These are phyloP conservation scores for Epichloe gansuensis DNA, from an alignment of 2,329 filamentous ascomycete genomes.

Conservation along the genomic window DNA sequence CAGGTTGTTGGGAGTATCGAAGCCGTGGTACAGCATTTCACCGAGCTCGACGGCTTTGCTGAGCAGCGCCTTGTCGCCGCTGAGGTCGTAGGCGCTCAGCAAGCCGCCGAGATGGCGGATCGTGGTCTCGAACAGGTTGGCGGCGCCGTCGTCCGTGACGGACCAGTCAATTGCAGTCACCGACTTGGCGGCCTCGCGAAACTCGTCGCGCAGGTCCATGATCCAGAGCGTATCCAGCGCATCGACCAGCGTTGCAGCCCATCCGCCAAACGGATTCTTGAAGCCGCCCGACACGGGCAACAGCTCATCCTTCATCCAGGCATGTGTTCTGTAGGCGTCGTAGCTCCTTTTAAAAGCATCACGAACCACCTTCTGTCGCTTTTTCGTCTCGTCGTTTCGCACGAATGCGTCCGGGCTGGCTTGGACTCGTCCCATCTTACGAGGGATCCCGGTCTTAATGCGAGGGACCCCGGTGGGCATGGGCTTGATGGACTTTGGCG, in stretches of 20 bases:
- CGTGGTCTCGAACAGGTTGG: conserved; percentile 43
- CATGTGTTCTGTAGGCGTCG: conserved; percentile 37
- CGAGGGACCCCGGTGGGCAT: conserved; percentile 16
- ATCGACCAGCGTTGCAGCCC: conserved; percentile 49
- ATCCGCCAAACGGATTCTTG: conserved; percentile 39
- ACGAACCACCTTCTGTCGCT: conserved; percentile 27
- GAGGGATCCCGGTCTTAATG: conserved; percentile 9
- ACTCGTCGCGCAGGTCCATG: conserved; percentile 47
- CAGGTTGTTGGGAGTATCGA: conserved; percentile 42
- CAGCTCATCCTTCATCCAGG: conserved; percentile 43
- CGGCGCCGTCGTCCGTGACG: conserved; percentile 27
- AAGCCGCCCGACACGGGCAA: conserved; percentile 32
- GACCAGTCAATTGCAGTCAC: conserved; percentile 40
- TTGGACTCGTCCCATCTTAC: conserved; percentile 19
- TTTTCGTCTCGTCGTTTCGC: conserved; percentile 10
- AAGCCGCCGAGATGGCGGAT: conserved; percentile 36
- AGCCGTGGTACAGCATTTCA: conserved; percentile 41
- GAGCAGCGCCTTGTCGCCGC: conserved; percentile 31
- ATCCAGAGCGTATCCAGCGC: conserved; percentile 50
- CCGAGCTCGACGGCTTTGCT: conserved; percentile 39
- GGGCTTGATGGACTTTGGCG: conserved; percentile 19
- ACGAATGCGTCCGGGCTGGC: conserved; percentile 14
- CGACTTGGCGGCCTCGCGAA: conserved; percentile 38
- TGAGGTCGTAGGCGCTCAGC: conserved; percentile 38
- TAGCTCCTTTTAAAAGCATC: conserved; percentile 31